Percentiles rank a stretch among this genome's conserved stretches.
phyloP scores from a whole-genome alignment of 2,329 filamentous ascomycete species.

The Neoarthrinium moseri region DNA sequence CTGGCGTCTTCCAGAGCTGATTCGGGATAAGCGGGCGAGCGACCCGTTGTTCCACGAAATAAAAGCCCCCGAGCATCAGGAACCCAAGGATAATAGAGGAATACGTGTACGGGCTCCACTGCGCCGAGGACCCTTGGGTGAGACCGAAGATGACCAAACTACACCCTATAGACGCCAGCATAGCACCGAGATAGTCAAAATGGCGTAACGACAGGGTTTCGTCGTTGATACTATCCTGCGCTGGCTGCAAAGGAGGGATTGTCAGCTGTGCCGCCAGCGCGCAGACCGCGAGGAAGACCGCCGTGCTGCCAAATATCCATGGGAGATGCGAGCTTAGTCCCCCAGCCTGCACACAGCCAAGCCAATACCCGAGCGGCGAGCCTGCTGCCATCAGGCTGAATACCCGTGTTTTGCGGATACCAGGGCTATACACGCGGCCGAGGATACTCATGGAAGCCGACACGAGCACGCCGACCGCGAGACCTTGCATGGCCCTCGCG shows the following conservation, averaged over 20 bases:
- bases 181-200: slow-evolving; percentile 27
- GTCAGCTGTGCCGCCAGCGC: slow-evolving; percentile 34
- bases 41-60: slow-evolving; percentile 29
- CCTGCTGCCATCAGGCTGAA: slow-evolving; percentile 33
- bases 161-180: slow-evolving; percentile 24
- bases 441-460: slow-evolving; percentile 33
- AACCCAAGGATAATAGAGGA: slow-evolving; percentile 28
- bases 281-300: slow-evolving; percentile 35
- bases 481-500: slow-evolving; percentile 34
- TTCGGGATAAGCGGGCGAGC: slow-evolving; percentile 30
- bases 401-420: slow-evolving; percentile 33
- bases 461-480: slow-evolving; percentile 31
- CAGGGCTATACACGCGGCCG: slow-evolving; percentile 32
- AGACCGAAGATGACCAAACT: slow-evolving; percentile 32
- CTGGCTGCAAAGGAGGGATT: slow-evolving; percentile 35
- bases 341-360: slow-evolving; percentile 38
- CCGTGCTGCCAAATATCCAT: slow-evolving; percentile 43
- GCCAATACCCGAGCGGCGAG: slow-evolving; percentile 32
- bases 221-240: slow-evolving; percentile 17
- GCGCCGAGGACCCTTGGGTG: slow-evolving; percentile 29
- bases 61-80: slow-evolving; percentile 24
- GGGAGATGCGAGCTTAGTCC: slow-evolving; percentile 33
- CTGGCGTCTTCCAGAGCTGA: slow-evolving; percentile 37
- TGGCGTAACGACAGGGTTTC: slow-evolving; percentile 21
- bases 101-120: slow-evolving; percentile 35